These are phyloP conservation scores for Tricladium varicosporioides DNA, from an alignment of 2,329 filamentous ascomycete genomes.

Conservation along the genomic window DNA sequence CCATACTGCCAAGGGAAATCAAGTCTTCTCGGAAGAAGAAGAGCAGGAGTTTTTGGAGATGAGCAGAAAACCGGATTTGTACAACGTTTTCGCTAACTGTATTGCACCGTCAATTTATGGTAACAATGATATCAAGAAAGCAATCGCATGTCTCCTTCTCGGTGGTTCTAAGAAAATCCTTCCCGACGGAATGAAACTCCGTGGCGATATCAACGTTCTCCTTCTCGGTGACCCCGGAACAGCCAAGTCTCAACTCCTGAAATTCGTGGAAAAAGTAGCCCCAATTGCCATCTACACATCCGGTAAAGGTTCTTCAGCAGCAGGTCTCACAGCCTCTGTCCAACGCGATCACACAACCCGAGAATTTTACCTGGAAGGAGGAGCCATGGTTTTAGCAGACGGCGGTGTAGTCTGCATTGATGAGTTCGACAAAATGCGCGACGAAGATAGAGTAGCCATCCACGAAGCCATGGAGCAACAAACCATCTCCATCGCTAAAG, in stretches of 20 bases:
- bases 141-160: constrained; percentile 88
- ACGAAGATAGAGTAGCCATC: constrained; percentile 95
- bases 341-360: constrained; percentile 88
- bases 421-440: constrained; percentile 99
- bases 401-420: constrained; percentile 98
- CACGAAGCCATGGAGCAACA: constrained; percentile 99
- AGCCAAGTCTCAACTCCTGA: constrained; percentile 93
- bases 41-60: constrained; percentile 95
- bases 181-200: constrained; percentile 94
- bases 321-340: constrained; percentile 94
- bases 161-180: constrained; percentile 97
- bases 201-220: constrained; percentile 97
- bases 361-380: constrained; percentile 97
- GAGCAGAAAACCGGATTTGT: constrained; percentile 88
- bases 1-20: constrained; percentile 80
- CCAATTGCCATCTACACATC: constrained; percentile 99
- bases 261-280: constrained; percentile 95
- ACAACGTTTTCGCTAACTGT: constrained; percentile 83
- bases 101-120: constrained; percentile 98
- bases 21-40: constrained; percentile 88
- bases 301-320: constrained; percentile 94
- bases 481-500: constrained; percentile 98
- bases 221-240: constrained; percentile 97
- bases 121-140: constrained; percentile 94
- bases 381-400: constrained; percentile 97